Base-by-base conservation (phyloP, 2,329 filamentous ascomycete species). In the Aspergillus japonicus region DNA sequence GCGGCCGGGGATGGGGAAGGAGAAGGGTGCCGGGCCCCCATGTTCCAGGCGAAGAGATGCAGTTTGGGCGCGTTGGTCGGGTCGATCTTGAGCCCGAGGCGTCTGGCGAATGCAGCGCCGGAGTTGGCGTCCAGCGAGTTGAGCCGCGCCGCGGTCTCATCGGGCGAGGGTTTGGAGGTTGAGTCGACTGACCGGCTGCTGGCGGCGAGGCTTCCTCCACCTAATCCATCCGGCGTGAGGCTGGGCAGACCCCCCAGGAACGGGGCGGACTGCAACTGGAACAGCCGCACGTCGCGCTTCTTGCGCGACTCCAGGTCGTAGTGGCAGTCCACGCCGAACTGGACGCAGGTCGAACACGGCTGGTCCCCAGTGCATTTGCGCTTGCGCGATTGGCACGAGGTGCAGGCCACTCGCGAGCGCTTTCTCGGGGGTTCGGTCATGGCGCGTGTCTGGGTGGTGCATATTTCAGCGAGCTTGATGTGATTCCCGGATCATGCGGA, bases 31-130 rank as follows among this genome's bases (percentile, higher is more conserved):
- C 50, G 68, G 21, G 48, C 64, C 1, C 74, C 77, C 14, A 80
- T 69, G 65, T 86, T 86, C 84, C 84, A 86, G 0, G 81, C 83
- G 66, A 86, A 86, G 0, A 83, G 77, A 63, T 83, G 81, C 57
- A 85, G 73, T 50, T 81, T 77, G 0, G 83, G 82, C 1, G 81
- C 82, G 64, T 80, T 80, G 4, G 78, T 78, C 0, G 83, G 80
- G 65, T 86, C 83, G 21, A 85, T 75, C 48, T 79, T 77, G 48
- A 84, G 74, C 0, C 81, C 84, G 39, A 86, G 71, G 23, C 79
- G 77, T 56, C 83, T 73, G 8, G 85, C 78, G 66, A 86, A 86
- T 0, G 83, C 82, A 0, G 84, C 81, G 0, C 83, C 83, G 0
- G 83, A 85, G 61, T 86, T 86, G 39, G 82, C 84, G 62, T 86